Conservation (phyloP, 805 yeast genomes). For the Saccharomyces paradoxus region DNA sequence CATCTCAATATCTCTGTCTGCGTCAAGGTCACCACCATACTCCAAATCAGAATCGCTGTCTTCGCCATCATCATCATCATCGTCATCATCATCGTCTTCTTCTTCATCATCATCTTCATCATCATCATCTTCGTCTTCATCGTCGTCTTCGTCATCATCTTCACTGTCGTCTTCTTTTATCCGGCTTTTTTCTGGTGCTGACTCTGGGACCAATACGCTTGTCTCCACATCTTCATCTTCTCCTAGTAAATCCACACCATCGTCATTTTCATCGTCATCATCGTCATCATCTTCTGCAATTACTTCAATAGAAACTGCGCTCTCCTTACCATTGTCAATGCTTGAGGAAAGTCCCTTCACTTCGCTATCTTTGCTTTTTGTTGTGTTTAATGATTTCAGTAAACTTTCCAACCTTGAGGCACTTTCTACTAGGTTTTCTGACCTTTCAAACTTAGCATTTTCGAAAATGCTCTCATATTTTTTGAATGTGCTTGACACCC, state of each 20-base stretch:
- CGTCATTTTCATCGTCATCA: constrained; percentile 20
- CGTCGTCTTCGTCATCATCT: constrained; percentile 17
- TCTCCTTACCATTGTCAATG: constrained; percentile 1
- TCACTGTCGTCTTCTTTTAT: neutral
- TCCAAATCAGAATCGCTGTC: constrained; percentile 22
- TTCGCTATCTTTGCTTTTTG: neutral
- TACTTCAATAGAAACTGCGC: neutral
- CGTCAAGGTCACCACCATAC: constrained; percentile 19
- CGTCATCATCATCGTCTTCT: constrained; percentile 9
- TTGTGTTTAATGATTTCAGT: constrained; percentile 23
- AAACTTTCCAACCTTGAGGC: constrained; percentile 28
- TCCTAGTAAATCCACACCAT: constrained; percentile 21
- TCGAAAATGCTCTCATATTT: constrained; percentile 9
- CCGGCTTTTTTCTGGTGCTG: neutral
- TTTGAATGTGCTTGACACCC: constrained; percentile 39
- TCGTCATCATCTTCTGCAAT: constrained; percentile 13
- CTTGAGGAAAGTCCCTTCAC: neutral
- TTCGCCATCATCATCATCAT: constrained; percentile 16
- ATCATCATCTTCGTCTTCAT: constrained; percentile 17
- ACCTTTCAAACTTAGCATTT: constrained; percentile 31
- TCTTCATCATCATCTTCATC: constrained; percentile 22
- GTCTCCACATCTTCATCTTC: constrained; percentile 30
- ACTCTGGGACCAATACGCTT: constrained; percentile 13
- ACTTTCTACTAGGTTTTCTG: constrained; percentile 37
- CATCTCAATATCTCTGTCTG: constrained; percentile 28